phyloP scores from a whole-genome alignment of 2,329 filamentous ascomycete species.

The Cladosporium velox region DNA sequence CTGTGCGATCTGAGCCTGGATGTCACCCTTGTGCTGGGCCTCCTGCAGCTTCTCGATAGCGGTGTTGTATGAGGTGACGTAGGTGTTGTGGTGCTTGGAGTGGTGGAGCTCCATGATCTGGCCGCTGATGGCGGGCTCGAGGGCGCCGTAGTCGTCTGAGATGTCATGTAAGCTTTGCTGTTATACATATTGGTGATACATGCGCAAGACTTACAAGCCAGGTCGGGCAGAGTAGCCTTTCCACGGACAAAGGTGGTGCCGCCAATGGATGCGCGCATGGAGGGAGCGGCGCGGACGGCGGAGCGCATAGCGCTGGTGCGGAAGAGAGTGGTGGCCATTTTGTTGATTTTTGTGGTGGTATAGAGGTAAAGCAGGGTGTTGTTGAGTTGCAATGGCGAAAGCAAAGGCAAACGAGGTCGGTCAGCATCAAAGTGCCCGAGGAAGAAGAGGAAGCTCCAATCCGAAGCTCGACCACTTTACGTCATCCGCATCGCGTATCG shows the following conservation, averaged over 20 bases:
- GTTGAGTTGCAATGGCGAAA: not conserved
- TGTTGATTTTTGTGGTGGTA: constrained; percentile 30
- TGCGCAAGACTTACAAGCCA: constrained; percentile 61
- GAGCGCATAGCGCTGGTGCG: constrained; percentile 70
- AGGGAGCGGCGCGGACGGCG: constrained; percentile 68
- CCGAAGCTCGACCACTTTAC: constrained; percentile 1
- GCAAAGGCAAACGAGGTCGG: not conserved
- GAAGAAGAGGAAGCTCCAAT: constrained; percentile 2
- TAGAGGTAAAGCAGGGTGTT: constrained; percentile 19
- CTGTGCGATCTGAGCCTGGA: constrained; percentile 56
- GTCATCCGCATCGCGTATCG: not conserved
- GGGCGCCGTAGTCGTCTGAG: constrained; percentile 90
- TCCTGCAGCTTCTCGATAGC: constrained; percentile 70
- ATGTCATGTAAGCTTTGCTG: too few relatives aligned
- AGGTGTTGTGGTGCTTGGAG: constrained; percentile 91
- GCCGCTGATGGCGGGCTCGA: constrained; percentile 80
- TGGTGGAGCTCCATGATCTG: constrained; percentile 97
- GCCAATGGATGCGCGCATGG: constrained; percentile 61
- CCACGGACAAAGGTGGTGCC: constrained; percentile 76
- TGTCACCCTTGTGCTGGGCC: constrained; percentile 56
- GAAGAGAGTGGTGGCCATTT: constrained; percentile 76
- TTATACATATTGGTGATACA: too few relatives aligned
- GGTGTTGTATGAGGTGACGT: constrained; percentile 85
- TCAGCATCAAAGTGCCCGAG: constrained; percentile 3
- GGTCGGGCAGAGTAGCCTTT: constrained; percentile 92